These are phyloP conservation scores for Globisporangium polare DNA, from an alignment of 352 stramenopile species.

Conservation along the genomic window DNA sequence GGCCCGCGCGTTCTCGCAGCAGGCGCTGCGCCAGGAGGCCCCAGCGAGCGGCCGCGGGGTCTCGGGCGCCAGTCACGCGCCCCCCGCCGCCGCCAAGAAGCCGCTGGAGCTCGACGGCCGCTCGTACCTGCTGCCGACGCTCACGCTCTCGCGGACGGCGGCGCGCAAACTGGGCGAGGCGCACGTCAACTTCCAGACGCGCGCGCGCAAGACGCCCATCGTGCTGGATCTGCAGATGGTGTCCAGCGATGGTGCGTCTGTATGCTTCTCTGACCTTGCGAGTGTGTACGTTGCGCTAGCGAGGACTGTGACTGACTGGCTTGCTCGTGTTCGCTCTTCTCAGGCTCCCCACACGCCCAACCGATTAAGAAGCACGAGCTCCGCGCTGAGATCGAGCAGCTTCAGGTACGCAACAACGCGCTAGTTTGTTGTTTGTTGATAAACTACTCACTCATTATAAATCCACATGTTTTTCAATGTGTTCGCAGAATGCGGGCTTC, in stretches of 20 bases:
- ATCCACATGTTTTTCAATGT: neutral
- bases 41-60: constrained; percentile 28
- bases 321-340: neutral
- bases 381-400: constrained; percentile 53
- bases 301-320: neutral
- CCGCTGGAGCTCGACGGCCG: constrained; percentile 53
- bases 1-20: constrained; percentile 54
- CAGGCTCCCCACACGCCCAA: constrained; percentile 68
- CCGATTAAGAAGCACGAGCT: constrained; percentile 78
- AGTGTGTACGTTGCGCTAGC: neutral
- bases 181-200: constrained; percentile 36
- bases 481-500: constrained; percentile 43
- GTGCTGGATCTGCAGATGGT: constrained; percentile 72
- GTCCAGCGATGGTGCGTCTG: constrained; percentile 53
- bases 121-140: constrained; percentile 69
- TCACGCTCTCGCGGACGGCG: constrained; percentile 43
- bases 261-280: neutral
- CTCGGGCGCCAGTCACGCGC: constrained; percentile 18
- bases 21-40: constrained; percentile 45
- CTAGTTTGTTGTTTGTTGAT: no score
- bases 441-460: no score
- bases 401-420: constrained; percentile 50
- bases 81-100: constrained; percentile 14
- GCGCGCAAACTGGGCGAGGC: constrained; percentile 21
- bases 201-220: constrained; percentile 47